Evolutionary conservation across 1,284 basidiomycete species (phyloP), one percentile per base, ranked within the genome.

Genomic region (Trametes versicolor): DNA sequence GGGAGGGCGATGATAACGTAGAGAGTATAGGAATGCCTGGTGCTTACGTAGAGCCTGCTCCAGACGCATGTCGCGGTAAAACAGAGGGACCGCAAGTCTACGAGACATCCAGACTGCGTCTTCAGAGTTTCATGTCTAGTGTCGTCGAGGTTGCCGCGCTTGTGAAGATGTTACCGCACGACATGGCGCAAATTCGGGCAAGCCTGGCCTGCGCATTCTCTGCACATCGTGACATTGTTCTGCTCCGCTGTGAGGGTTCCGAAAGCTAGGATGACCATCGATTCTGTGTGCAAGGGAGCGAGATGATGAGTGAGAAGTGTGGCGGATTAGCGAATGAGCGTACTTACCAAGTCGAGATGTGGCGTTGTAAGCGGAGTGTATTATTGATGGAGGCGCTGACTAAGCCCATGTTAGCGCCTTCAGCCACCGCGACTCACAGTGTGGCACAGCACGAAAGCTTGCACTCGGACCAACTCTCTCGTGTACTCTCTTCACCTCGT

Each of bases 371-470:
- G 47, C 54, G 27, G 47, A 15, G n/a, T n/a, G 13, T 13, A 17
- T 37, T 50, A 53, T 51, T 59, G 57, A 64, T 57, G 60, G 52
- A 55, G 57, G 53, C 43, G 52, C 61, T 68, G 67, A 68, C 67
- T 68, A 58, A 68, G 50, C 58, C 4, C 5, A 1, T 6, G 1
- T 56, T 23, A 53, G 63, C 67, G 67, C 61, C 61, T 27, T 52
- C 59, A 47, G 62, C 63, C 66, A 64, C 63, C 51, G 57, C 36
- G 19, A 8, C 15, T 29, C 1, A 13, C n/a, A 21, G 19, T 10
- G 7, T 6, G 15, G 37, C 23, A 48, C 57, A 34, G 19, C 37
- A 19, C 37, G 39, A 54, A 54, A 25, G 52, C 41, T 17, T 13
- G 13, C 21, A 41, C 52, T 41, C 52, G 8, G 12, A 4, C 47